Evolutionary conservation across 2,329 filamentous ascomycete species (phyloP).

Genomic region (Venturia oleaginea): DNA sequence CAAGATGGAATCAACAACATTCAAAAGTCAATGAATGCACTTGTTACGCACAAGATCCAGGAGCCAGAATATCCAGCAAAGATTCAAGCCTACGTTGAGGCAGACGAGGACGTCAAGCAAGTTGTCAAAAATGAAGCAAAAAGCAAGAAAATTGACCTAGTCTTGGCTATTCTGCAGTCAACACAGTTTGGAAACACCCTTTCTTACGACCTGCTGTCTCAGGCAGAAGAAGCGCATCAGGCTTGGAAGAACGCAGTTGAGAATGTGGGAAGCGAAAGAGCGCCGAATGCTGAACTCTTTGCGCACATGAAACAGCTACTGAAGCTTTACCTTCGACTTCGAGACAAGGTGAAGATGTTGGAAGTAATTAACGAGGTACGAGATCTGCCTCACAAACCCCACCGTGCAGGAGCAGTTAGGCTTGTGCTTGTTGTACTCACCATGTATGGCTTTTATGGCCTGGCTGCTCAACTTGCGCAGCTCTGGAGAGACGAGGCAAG

Average conservation of each 20-base stretch:
- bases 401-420: not conserved
- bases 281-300: constrained; percentile 78
- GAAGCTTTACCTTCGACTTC: constrained; percentile 81
- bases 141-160: constrained; percentile 67
- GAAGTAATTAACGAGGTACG: constrained; percentile 75
- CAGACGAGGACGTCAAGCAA: constrained; percentile 65
- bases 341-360: constrained; percentile 97
- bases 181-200: constrained; percentile 67
- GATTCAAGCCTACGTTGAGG: constrained; percentile 68
- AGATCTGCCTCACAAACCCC: constrained; percentile 6
- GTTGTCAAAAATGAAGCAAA: constrained; percentile 65
- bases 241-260: constrained; percentile 94
- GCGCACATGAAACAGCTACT: constrained; percentile 90
- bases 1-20: constrained; percentile 82
- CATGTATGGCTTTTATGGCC: not conserved
- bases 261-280: constrained; percentile 40
- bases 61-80: constrained; percentile 73
- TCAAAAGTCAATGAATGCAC: constrained; percentile 74
- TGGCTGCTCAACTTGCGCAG: not conserved
- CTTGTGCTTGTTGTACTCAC: not conserved
- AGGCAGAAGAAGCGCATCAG: constrained; percentile 88
- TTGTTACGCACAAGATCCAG: constrained; percentile 63
- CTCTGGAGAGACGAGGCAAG: constrained; percentile 10
- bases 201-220: constrained; percentile 64
- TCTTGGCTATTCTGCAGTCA: constrained; percentile 76